Evolutionary conservation across 2,329 filamentous ascomycete species (phyloP).

Genomic region (Ophiostoma himal-ulmi): DNA sequence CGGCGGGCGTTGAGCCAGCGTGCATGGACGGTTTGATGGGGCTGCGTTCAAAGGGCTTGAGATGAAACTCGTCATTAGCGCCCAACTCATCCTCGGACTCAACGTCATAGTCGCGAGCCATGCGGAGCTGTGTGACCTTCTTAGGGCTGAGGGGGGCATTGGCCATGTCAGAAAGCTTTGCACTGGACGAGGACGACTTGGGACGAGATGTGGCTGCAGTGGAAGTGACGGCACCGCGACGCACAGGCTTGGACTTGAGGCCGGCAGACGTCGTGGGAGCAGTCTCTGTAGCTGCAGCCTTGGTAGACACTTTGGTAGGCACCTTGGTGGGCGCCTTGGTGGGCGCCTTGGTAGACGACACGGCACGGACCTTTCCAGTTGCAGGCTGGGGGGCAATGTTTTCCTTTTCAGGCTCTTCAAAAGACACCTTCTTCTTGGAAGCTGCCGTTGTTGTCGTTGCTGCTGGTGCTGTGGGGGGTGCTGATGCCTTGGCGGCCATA

Average conservation of each 20-base stretch:
- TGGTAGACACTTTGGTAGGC: conserved; percentile 24
- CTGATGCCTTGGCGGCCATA: conserved; percentile 14
- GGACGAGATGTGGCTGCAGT: conserved; percentile 4
- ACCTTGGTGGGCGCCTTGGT: conserved; percentile 30
- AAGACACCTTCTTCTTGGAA: conserved; percentile 56
- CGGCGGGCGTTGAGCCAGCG: conserved; percentile 32
- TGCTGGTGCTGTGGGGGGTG: not conserved
- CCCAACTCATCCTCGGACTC: conserved; percentile 57
- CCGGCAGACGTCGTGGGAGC: conserved; percentile 18
- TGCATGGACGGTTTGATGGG: conserved; percentile 45
- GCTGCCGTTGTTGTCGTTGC: conserved; percentile 38
- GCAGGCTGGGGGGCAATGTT: conserved; percentile 44
- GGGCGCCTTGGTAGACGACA: not conserved
- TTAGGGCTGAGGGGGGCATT: conserved; percentile 55
- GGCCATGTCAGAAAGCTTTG: conserved; percentile 24
- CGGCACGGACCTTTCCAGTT: conserved; percentile 27
- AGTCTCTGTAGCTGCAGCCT: conserved; percentile 30
- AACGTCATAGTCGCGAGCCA: conserved; percentile 38
- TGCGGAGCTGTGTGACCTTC: conserved; percentile 55
- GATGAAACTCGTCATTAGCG: conserved; percentile 44
- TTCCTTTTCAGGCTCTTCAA: conserved; percentile 60
- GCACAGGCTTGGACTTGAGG: conserved; percentile 28
- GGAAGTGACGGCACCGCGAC: conserved; percentile 24
- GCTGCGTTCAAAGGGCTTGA: conserved; percentile 50
- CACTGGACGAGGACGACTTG: not conserved